Percentiles rank a stretch among this genome's conserved stretches.
phyloP scores from a whole-genome alignment of 306 rosid genomes.

The Phaseolus lunatus region DNA sequence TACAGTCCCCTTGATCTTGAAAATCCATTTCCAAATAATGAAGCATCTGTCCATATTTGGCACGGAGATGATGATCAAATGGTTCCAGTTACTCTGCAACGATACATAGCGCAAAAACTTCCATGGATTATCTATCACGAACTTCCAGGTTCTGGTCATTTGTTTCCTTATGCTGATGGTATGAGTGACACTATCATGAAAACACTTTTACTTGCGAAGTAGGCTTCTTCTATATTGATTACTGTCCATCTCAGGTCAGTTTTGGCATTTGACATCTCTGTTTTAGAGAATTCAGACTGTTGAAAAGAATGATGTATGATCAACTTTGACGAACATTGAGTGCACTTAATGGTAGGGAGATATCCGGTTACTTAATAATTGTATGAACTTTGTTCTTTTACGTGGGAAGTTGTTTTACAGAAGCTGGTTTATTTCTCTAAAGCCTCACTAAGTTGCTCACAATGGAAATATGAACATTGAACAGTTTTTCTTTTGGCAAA shows the following conservation, averaged over 20 bases:
- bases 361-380: slow-evolving; percentile 25
- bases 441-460: not conserved
- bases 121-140: slow-evolving; percentile 93
- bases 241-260: slow-evolving; percentile 34
- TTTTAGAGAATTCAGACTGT: slow-evolving; percentile 34
- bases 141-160: slow-evolving; percentile 77
- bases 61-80: slow-evolving; percentile 81
- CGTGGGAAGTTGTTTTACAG: not conserved
- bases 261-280: slow-evolving; percentile 35
- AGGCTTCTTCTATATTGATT: slow-evolving; percentile 34
- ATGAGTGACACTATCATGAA: slow-evolving; percentile 56
- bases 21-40: slow-evolving; percentile 77
- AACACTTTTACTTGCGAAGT: slow-evolving; percentile 56
- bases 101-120: slow-evolving; percentile 67
- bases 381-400: not conserved
- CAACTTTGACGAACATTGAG: slow-evolving; percentile 5
- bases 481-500: not conserved
- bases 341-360: slow-evolving; percentile 29
- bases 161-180: slow-evolving; percentile 61
- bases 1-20: slow-evolving; percentile 73
- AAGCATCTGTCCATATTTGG: slow-evolving; percentile 85
- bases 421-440: slow-evolving; percentile 28
- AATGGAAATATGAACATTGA: not conserved
- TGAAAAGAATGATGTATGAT: slow-evolving; percentile 39
- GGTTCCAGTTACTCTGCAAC: slow-evolving; percentile 64